Conservation (phyloP, 73 alveolate species). For the Durusdinium trenchii region DNA sequence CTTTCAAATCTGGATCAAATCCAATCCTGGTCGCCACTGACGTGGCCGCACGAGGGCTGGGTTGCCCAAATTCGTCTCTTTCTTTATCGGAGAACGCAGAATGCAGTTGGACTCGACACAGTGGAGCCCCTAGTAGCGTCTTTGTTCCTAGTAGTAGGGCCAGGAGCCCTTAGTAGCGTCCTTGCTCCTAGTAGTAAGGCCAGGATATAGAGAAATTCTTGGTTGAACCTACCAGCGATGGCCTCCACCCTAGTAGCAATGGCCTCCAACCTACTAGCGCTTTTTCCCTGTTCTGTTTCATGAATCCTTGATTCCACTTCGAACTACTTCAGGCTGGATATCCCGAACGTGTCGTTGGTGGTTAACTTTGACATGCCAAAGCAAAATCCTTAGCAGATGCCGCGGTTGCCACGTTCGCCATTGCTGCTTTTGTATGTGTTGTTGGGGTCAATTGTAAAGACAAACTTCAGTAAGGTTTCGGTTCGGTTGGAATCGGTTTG, state of each 20-base stretch:
- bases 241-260: too few relatives aligned
- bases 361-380: constrained; percentile 97
- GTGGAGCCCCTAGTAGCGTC: neutral
- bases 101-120: neutral
- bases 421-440: neutral
- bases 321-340: constrained; percentile 95
- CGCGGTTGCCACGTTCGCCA: neutral
- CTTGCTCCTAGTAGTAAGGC: too few relatives aligned
- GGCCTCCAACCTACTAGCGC: too few relatives aligned
- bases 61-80: neutral
- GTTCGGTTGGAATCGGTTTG: too few relatives aligned
- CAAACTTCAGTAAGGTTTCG: too few relatives aligned
- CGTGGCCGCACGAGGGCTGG: constrained; percentile 93
- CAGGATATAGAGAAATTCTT: too few relatives aligned
- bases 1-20: constrained; percentile 96
- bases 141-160: neutral
- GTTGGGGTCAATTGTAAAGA: neutral
- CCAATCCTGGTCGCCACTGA: constrained; percentile 97
- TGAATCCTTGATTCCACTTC: neutral
- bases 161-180: neutral
- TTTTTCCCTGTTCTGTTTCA: too few relatives aligned
- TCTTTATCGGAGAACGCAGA: neutral
- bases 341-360: constrained; percentile 97
- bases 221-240: too few relatives aligned
- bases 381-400: neutral